Evolutionary conservation across 2,329 filamentous ascomycete genomes (phyloP).

Genomic region (Exophiala alcalophila): DNA sequence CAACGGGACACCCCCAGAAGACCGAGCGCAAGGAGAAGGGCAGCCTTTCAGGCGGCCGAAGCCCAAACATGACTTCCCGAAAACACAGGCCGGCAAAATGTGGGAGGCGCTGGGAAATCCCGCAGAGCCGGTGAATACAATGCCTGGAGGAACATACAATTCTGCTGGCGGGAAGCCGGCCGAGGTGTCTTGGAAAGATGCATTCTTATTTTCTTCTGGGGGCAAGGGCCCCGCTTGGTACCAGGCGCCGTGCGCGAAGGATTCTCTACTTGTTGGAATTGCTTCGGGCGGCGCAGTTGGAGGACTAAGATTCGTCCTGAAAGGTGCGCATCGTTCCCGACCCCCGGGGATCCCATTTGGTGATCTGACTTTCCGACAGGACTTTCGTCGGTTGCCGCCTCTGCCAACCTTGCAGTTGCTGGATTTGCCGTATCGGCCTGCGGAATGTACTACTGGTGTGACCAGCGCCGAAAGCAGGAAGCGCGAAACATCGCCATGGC

Average conservation of each 20-base stretch:
- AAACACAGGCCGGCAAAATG: slow-evolving; percentile 48
- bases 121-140: slow-evolving; percentile 51
- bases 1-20: slow-evolving; percentile 7
- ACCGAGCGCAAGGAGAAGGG: slow-evolving; percentile 9
- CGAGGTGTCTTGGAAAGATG: slow-evolving; percentile 42
- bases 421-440: slow-evolving; percentile 69
- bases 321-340: too few species aligned
- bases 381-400: slow-evolving; percentile 14
- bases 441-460: slow-evolving; percentile 79
- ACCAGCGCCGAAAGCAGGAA: slow-evolving; percentile 70
- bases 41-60: slow-evolving; percentile 27
- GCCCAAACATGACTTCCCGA: slow-evolving; percentile 42
- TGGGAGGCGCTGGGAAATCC: slow-evolving; percentile 49
- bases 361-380: slow-evolving; percentile 13
- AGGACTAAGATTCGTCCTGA: slow-evolving; percentile 68
- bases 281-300: slow-evolving; percentile 73
- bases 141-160: slow-evolving; percentile 57
- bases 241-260: slow-evolving; percentile 77
- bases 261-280: slow-evolving; percentile 80
- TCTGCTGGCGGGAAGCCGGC: slow-evolving; percentile 57
- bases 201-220: slow-evolving; percentile 53
- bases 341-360: too few species aligned
- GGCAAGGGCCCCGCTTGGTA: slow-evolving; percentile 71
- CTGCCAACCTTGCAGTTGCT: slow-evolving; percentile 80
- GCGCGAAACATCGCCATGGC: slow-evolving; percentile 79